A percentile compares a stretch with the other conserved stretches of the same genome.
Conservation (phyloP, 2,329 filamentous ascomycete species). For the Periconia digitata region DNA sequence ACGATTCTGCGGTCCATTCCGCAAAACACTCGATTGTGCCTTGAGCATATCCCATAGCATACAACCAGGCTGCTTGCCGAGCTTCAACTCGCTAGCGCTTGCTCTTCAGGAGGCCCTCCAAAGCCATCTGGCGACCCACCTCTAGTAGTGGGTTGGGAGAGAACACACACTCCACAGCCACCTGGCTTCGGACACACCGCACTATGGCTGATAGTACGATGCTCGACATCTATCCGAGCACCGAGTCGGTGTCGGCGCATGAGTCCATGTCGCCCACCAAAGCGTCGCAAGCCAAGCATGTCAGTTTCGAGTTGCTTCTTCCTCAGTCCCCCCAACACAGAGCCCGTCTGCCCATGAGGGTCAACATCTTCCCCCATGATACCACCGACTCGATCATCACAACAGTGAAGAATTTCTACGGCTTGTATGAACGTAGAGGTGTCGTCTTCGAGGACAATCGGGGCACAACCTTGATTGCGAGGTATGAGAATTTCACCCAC, state of each 20-base stretch:
- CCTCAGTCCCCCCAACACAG: constrained; percentile 67
- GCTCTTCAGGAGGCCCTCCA: constrained; percentile 22
- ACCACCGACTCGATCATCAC: constrained; percentile 97
- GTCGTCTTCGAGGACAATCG: constrained; percentile 93
- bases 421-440: constrained; percentile 80
- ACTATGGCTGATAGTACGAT: constrained; percentile 34
- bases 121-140: constrained; percentile 18
- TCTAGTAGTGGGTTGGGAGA: constrained; percentile 32
- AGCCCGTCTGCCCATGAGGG: constrained; percentile 78
- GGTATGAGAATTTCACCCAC: constrained; percentile 92
- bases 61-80: constrained; percentile 26
- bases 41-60: not conserved
- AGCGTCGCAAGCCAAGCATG: constrained; percentile 61
- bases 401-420: constrained; percentile 98
- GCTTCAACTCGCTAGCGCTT: constrained; percentile 26
- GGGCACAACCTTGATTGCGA: constrained; percentile 88
- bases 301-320: constrained; percentile 77
- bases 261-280: constrained; percentile 41
- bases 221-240: constrained; percentile 40
- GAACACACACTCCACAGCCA: constrained; percentile 26
- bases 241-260: constrained; percentile 33
- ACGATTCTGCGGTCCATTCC: constrained; percentile 19
- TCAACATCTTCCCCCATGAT: constrained; percentile 93
- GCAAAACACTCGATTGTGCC: constrained; percentile 16
- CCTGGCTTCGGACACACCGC: constrained; percentile 19